Evolutionary conservation across 148 eudicot genomes (phyloP), one percentile per base, ranked within the genome.

Genomic region (Dianthus caryophyllus): DNA sequence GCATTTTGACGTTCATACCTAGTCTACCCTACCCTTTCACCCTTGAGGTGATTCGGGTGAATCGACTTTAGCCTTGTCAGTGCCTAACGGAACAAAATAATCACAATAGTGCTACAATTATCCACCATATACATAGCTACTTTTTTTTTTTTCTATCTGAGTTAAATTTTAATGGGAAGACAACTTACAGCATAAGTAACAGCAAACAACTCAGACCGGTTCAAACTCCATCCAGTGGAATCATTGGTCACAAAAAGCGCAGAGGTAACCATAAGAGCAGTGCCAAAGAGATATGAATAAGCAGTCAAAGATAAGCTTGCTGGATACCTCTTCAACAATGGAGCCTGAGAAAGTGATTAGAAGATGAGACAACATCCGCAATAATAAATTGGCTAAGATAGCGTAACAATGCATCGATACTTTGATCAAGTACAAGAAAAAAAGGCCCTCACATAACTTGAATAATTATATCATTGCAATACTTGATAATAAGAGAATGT

Each of bases 221-320:
- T 86, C 77, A 93, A 71, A 73, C 71, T 83, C 98, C 98, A 93
- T 55, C 79, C 81, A 33, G 88, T 74, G 68, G 96, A 72, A 51
- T 80, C 81, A 67, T 80, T 76, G 61, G 82, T 82, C 79, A 68
- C 65, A 73, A 84, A 72, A 24, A 85, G 48, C 39, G 92, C 84
- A 66, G 92, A 57, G 62, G 69, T 66, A 66, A 83, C 82, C 92
- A 90, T 89, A 43, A 89, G 76, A 22, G 83, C 57, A 54, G 80
- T 76, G 50, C 98, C 98, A 64, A 93, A 93, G 66, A 82, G 80
- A 74, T 89, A 93, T 22, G 98, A 90, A 83, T 83, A 93, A 50
- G 96, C 98, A 50, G 98, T 93, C 77, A 93, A 76, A n/a, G 98
- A 93, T 68, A 93, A 77, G 78, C 87, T 88, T 81, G 98, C 96